Conservation (phyloP, 768 basidiomycete species). For the Solioccasus polychromus region DNA sequence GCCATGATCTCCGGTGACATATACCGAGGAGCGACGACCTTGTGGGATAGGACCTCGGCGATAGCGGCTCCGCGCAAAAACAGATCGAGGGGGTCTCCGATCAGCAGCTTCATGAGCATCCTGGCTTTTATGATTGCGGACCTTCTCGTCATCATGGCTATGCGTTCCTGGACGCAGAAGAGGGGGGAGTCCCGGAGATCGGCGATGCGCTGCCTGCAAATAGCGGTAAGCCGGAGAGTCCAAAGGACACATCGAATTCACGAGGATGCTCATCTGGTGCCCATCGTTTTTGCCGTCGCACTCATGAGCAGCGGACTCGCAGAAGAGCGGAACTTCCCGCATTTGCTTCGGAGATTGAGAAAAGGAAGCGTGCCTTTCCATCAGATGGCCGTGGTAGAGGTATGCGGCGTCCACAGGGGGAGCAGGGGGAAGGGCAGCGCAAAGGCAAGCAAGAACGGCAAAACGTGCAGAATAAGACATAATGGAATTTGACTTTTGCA, state of each 20-base stretch:
- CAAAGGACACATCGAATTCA: not conserved
- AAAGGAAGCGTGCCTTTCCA: slow-evolving; percentile 3
- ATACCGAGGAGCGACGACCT: slow-evolving; percentile 20
- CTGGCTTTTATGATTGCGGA: not conserved
- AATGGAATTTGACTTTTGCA: too few species aligned
- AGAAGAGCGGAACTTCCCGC: too few species aligned
- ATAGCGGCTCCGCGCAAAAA: slow-evolving; percentile 20
- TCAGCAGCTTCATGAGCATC: not conserved
- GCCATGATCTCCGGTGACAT: slow-evolving; percentile 26
- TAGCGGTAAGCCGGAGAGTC: not conserved
- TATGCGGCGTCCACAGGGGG: slow-evolving; percentile 39
- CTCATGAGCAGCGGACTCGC: too few species aligned
- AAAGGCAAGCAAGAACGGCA: slow-evolving; percentile 43
- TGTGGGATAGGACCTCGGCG: slow-evolving; percentile 8
- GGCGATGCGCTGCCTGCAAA: slow-evolving; percentile 1
- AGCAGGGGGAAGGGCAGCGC: slow-evolving; percentile 41
- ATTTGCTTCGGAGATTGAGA: not conserved
- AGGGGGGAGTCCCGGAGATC: slow-evolving; percentile 11
- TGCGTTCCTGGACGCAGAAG: slow-evolving; percentile 10
- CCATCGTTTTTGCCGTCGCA: slow-evolving; percentile 2
- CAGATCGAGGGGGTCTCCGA: slow-evolving; percentile 14
- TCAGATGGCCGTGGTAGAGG: slow-evolving; percentile 24
- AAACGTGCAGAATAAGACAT: slow-evolving; percentile 47
- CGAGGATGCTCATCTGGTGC: slow-evolving; percentile 3
- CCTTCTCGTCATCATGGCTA: not conserved